Base-by-base conservation (phyloP, 139 green algal genomes). In the Picochlorum costavermella region DNA sequence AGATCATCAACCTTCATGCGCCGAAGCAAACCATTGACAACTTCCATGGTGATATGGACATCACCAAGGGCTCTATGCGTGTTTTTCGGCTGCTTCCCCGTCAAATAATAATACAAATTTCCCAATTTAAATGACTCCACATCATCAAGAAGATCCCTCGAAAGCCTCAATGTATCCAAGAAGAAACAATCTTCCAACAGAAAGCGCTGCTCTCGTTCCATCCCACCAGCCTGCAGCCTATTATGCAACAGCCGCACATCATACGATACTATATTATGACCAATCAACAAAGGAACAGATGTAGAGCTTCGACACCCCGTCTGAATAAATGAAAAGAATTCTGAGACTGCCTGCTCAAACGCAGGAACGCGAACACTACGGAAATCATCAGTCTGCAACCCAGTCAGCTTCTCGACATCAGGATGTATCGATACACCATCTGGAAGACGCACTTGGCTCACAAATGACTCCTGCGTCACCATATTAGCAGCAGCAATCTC, bases 101-200 rank as follows among this genome's bases (percentile, higher is more conserved):
- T 45, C 10, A 66, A 77, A 30, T 26, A 33, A 5, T 29, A 2
- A 13, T 56, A 64, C 20, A 77, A 33, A 9, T 9, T n/a, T 2
- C 3, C 14, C 43, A 77, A 44, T 11, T 30, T 63, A 13, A 20
- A 40, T 28, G 55, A 40, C 8, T 29, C 3, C 4, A 25, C 13
- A 25, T 16, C 17, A 48, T 37, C 37, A 2, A 36, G 43, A 64
- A 66, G 11, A n/a, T 45, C 14, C 40, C 26, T 66, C 6, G 60
- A 17, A 6, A 86, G 59, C 14, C 36, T 9, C 23, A 77, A 16
- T 3, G 79, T 82, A 64, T 88, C 82, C 28, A 84, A 29, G 20
- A 81, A 75, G 31, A 40, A 40, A 8, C 40, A 48, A 46, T 57
- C 76, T 28, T 71, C 28, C 12, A 30, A 29, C 8, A 75, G 78